Evolutionary conservation across 2,329 filamentous ascomycete genomes (phyloP), one percentile per base, ranked within the genome.

Genomic region (Drechslera avenae): DNA sequence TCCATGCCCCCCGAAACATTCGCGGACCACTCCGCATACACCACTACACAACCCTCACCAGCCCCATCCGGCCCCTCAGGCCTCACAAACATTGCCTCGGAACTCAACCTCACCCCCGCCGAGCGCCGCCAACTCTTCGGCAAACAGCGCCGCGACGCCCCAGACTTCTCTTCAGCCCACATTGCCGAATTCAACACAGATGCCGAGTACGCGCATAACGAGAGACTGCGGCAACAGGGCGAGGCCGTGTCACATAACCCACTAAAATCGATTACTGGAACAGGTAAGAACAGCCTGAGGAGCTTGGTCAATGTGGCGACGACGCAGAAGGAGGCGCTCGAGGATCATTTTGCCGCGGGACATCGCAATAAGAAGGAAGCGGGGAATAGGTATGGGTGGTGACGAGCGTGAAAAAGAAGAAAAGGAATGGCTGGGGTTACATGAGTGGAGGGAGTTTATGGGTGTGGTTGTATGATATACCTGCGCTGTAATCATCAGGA

Each of bases 151-250:
- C 67, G 71, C 36, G 70, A 70, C n/a, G 71, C 69, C n/a, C 67
- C 68, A 28, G 74, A 73, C 46, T 57, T 77, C 6, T 78, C 83
- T n/a, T 79, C 79, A 2, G 79, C 83, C n/a, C 86, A 83, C 35
- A 82, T 96, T 31, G 82, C 92, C 57, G 91, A 88, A 66, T 96
- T 97, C 81, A 90, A 96, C 75, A 92, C 91, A 59, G 91, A 95
- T 69, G 78, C 80, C 50, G 92, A 97, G 76, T 97, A 97, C 73
- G 83, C 82, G 18, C 85, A 89, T 64, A 97, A 97, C 72, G 89
- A 96, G 75, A 81, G 81, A 60, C 70, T 95, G 17, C 84, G 90
- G 9, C 83, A 86, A 14, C 78, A 84, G 41, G 87, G 89, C 67
- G 85, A 91, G 71, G 78, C 85, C 66, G 71, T 86, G 46, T 83